phyloP scores from a whole-genome alignment of 169 alveolate genomes.

The Plasmodium yoelii region DNA sequence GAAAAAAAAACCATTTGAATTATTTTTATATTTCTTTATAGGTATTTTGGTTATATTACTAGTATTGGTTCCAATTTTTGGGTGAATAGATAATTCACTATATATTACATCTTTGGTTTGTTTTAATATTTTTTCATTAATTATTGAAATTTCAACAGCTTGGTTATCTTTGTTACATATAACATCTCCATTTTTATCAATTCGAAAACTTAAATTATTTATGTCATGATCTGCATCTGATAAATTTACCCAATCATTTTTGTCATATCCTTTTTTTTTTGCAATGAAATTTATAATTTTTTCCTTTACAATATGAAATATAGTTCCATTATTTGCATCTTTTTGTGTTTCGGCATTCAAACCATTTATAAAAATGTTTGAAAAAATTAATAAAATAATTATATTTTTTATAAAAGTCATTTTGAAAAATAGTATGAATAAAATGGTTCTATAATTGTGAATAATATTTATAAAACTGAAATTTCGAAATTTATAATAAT shows the following conservation, averaged over 20 bases:
- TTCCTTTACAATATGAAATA: conserved; percentile 15
- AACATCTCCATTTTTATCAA: conserved; percentile 1
- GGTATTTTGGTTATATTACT: not conserved
- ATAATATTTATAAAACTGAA: no score
- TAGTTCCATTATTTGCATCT: not conserved
- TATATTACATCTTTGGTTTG: conserved; percentile 23
- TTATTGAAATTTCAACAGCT: conserved; percentile 15
- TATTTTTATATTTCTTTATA: not conserved
- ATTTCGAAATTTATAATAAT: no score
- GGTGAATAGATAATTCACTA: conserved; percentile 4
- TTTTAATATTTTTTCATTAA: conserved; percentile 5
- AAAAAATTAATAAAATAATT: not conserved
- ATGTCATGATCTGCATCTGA: not conserved
- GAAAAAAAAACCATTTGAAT: not conserved
- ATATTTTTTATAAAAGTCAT: not conserved
- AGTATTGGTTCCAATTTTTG: not conserved
- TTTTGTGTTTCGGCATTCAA: not conserved
- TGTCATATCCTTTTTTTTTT: conserved; percentile 37
- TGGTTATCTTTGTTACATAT: conserved; percentile 27
- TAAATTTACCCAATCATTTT: conserved; percentile 39
- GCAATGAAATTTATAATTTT: conserved; percentile 37
- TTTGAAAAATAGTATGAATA: not conserved
- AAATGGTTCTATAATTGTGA: not conserved
- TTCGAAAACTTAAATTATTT: not conserved
- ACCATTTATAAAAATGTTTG: not conserved